Base-by-base conservation (phyloP, 306 rosid species). In the Prunus kanzakura region DNA sequence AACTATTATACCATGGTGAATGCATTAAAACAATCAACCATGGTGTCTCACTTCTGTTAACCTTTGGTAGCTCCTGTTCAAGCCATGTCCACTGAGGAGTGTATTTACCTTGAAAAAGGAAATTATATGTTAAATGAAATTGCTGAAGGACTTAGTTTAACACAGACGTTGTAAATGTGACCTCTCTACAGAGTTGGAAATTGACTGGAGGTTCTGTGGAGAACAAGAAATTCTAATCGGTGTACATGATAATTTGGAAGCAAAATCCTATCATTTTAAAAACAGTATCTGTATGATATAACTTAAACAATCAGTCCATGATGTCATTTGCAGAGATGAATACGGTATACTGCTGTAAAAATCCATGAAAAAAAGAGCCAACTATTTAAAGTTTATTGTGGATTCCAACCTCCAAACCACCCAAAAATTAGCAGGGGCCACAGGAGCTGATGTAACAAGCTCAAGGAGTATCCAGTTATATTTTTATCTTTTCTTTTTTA, bases 11-110 rank as follows among this genome's bases (percentile, higher is more conserved):
- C 86, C 84, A 83, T 4, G 89, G 91, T 10, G 86, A 73, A 58
- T 88, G 91, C 87, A 88, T 30, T 12, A 88, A 81, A 64, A 88
- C 83, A 27, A 88, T 85, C 83, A 88, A 72, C 91, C 91, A 88
- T 18, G 91, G 87, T 19, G 91, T 88, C 72, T 88, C 87, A 2
- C 64, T 81, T 38, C 89, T 69, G 79, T 88, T 83, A 13, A 88
- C 89, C 80, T 88, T 88, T 1, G 81, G 87, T 11, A 88, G 72
- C 80, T 88, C 91, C 6, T 22, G 57, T 56, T 79, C 64, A 0
- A 88, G 81, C 91, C 91, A 88, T 54, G 1, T 0, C 71, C 83
- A 80, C 67, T 88, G 91, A 45, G 89, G 91, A 15, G 91, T 88
- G 79, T 85, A 88, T 67, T 73, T 85, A 38, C 89, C 91, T 88